Evolutionary conservation across 345 rosid genomes (phyloP), one percentile per base, ranked within the genome.

Genomic region (Eucalyptus curtisii): DNA sequence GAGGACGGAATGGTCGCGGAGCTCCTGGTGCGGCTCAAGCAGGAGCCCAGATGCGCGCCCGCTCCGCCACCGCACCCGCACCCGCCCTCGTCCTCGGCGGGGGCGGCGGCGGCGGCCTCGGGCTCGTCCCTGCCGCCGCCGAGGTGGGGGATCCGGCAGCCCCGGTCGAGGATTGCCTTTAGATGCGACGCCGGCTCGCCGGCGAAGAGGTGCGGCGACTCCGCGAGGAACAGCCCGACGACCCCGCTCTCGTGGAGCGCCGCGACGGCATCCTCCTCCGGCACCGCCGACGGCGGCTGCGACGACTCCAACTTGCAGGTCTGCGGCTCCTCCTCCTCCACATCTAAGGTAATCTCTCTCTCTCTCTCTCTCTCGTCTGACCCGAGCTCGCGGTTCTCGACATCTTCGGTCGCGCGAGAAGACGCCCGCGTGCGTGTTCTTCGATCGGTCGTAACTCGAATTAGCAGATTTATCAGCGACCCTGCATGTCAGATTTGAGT

Each of bases 231-330:
- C 22, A 95, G 96, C 87, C 98, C 98, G 6, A 94, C 94, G 55
- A 95, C 98, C n/a, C 96, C 98, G 6, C 94, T 95, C 37, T 93
- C 96, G 7, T 95, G 98, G 98, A 95, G 96, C 89, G 91, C 92
- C 88, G 92, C 92, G 87, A 89, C 89, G 25, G 92, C 90, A 10
- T 95, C 97, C 42, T 97, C 96, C 6, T 95, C 98, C 55, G 93
- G 92, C 48, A 91, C 95, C 40, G 92, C 90, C 80, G 98, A 93
- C 85, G 94, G 57, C 57, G 96, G 31, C 92, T 90, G 57, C 40
- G 99, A 95, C 86, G 96, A 94, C 66, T 91, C 94, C 86, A 95
- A 95, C 90, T 92, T 90, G 86, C 94, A 87, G 49, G 89, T 52
- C 76, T 88, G 84, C 89, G 91, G 81, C 91, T 91, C 95, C 50